Conservation (phyloP, 2,329 filamentous ascomycete genomes). For the Sporothrix schenckii region DNA sequence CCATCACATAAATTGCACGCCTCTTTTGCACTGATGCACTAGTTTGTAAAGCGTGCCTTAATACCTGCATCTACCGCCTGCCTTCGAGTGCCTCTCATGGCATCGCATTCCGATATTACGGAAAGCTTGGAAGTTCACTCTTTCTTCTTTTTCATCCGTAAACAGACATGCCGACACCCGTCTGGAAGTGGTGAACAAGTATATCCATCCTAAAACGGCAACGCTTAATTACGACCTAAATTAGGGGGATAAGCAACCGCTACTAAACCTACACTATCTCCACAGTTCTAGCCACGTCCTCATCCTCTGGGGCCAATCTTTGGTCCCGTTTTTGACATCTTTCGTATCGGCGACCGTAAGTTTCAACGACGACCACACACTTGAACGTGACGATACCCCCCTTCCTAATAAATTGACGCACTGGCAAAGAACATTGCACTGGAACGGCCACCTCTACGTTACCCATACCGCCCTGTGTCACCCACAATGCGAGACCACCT, state of each 20-base stretch:
- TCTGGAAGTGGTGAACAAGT: no score
- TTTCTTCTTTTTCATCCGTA: no score
- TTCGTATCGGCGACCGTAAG: not conserved
- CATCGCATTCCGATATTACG: no score
- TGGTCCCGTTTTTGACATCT: not conserved
- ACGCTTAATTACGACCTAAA: constrained; percentile 6
- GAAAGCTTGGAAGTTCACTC: no score
- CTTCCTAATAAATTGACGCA: not conserved
- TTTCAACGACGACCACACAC: not conserved
- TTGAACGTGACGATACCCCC: not conserved
- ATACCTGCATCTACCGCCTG: no score
- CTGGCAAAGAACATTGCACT: not conserved
- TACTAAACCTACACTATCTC: constrained; percentile 18
- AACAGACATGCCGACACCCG: no score
- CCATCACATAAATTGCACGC: no score
- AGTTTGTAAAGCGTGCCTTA: no score
- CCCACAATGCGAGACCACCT: constrained; percentile 26
- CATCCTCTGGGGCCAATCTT: not conserved
- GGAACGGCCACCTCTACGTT: not conserved
- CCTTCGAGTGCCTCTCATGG: no score
- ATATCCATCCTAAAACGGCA: not conserved
- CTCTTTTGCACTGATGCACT: no score
- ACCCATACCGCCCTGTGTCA: not conserved
- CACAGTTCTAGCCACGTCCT: constrained; percentile 16
- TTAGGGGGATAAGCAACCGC: not conserved